A percentile compares a stretch with the other conserved stretches of the same genome.
These are phyloP conservation scores for Fusarium pseudonygamai DNA, from an alignment of 2,329 filamentous ascomycete genomes.

Conservation along the genomic window DNA sequence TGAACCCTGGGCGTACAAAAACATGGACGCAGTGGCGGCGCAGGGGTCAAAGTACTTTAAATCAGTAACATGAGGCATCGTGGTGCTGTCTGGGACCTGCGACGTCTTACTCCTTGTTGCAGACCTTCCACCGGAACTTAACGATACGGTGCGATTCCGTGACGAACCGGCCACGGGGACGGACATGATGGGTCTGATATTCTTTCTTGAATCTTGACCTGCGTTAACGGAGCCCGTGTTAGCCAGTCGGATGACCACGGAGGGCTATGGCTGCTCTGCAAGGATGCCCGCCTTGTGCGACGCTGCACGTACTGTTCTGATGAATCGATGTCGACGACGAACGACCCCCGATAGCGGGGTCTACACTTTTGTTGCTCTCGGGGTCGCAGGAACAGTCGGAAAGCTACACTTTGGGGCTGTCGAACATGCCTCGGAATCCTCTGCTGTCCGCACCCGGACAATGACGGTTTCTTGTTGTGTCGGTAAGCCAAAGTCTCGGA, in stretches of 20 bases:
- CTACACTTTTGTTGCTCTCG: constrained; percentile 37
- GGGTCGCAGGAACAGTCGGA: constrained; percentile 41
- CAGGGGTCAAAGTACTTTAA: constrained; percentile 80
- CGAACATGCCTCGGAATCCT: constrained; percentile 51
- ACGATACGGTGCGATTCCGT: constrained; percentile 68
- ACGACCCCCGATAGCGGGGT: constrained; percentile 43
- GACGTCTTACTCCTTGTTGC: constrained; percentile 57
- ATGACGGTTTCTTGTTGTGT: constrained; percentile 29
- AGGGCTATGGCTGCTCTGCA: constrained; percentile 36
- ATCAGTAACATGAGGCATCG: constrained; percentile 60
- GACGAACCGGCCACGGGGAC: constrained; percentile 60
- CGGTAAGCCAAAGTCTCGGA: constrained; percentile 33
- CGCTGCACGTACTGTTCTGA: constrained; percentile 54
- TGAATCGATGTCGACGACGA: constrained; percentile 43
- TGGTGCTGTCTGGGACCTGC: constrained; percentile 60
- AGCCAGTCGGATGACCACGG: constrained; percentile 39
- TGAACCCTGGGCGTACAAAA: constrained; percentile 86
- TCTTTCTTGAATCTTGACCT: constrained; percentile 41
- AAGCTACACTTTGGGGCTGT: constrained; percentile 49
- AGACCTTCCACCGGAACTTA: constrained; percentile 65
- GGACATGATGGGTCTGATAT: constrained; percentile 65
- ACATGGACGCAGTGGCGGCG: constrained; percentile 88
- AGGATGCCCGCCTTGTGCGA: constrained; percentile 47
- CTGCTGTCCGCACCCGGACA: constrained; percentile 47
- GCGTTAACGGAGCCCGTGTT: constrained; percentile 27